A percentile compares a stretch with the other conserved stretches of the same genome.
phyloP scores from a whole-genome alignment of 1,139 yeast species.

The Blastobotrys serpentis region DNA sequence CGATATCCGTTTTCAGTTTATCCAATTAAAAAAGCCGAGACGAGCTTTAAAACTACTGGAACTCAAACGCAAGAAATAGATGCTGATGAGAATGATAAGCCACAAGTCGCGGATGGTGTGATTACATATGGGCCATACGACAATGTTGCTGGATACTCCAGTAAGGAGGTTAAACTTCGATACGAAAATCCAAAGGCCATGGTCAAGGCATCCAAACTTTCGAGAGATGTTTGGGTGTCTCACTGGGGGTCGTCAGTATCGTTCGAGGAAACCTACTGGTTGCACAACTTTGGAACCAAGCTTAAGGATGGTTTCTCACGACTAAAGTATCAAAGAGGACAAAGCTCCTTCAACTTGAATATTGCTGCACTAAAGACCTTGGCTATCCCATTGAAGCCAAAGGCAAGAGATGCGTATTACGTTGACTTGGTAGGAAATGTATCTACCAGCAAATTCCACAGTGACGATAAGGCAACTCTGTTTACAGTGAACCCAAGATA shows the following conservation, averaged over 20 bases:
- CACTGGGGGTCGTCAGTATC: slow-evolving; percentile 67
- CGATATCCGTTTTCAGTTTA: slow-evolving; percentile 66
- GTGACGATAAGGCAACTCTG: slow-evolving; percentile 39
- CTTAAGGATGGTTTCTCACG: slow-evolving; percentile 67
- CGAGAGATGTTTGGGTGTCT: slow-evolving; percentile 81
- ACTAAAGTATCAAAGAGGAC: slow-evolving; percentile 63
- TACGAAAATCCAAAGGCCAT: slow-evolving; percentile 71
- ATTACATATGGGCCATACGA: slow-evolving; percentile 59
- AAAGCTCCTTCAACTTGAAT: slow-evolving; percentile 33
- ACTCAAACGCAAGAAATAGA: slow-evolving; percentile 26
- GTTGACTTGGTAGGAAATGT: slow-evolving; percentile 93
- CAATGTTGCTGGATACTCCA: slow-evolving; percentile 48
- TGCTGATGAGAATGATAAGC: slow-evolving; percentile 23
- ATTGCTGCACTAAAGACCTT: slow-evolving; percentile 40
- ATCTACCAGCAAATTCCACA: slow-evolving; percentile 63
- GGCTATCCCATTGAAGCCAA: slow-evolving; percentile 55
- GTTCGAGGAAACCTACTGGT: slow-evolving; percentile 81
- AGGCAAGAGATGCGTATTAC: slow-evolving; percentile 63
- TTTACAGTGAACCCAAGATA: slow-evolving; percentile 77
- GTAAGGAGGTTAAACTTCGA: slow-evolving; percentile 52
- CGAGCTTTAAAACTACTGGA: slow-evolving; percentile 42
- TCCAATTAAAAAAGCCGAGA: slow-evolving; percentile 50
- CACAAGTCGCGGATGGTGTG: slow-evolving; percentile 39
- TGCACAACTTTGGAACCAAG: slow-evolving; percentile 72
- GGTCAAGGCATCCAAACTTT: slow-evolving; percentile 55